Evolutionary conservation across 768 basidiomycete genomes (phyloP), one percentile per base, ranked within the genome.

Genomic region (Lentinula edodes): DNA sequence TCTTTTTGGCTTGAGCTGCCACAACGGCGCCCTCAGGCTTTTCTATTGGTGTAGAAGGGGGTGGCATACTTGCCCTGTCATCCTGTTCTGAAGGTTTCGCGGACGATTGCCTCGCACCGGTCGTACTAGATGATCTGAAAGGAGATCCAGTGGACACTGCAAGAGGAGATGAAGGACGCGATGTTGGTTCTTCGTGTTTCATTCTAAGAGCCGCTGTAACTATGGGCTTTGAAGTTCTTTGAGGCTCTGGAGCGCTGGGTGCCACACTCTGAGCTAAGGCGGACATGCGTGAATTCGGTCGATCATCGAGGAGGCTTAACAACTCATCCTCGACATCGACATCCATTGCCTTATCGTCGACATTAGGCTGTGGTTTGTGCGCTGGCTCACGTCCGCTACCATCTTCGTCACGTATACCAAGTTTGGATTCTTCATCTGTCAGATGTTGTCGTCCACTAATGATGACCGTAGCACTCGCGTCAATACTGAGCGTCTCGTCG

Each of bases 271-370:
- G 53, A 23, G 35, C 18, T 56, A 42, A 43, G n/a, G 41, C 20
- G 10, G 55, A 43, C 55, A 56, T 56, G 23, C 55, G 68, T 43
- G 65, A 64, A 10, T 70, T 64, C 34, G 70, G 72, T 32, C 68
- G 73, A 65, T 85, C 87, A 66, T 88, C 89, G 35, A 91, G 75
- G 28, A 91, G 75, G 66, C 87, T 88, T 61, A 90, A 77, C 53
- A 90, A 72, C 72, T 90, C 89, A 64, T 88, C 83, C 61, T 88
- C 86, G 23, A 86, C 80, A 59, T 86, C 75, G 23, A 86, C 80
- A 60, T 86, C 75, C 69, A 72, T 75, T 75, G 61, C 76, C 68
- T 62, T 74, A 73, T 67, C 74, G 72, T 75, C 45, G 61, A 67
- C 38, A n/a, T 64, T 6, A 12, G 18, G n/a, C 5, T 39, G 16